Evolutionary conservation across 352 stramenopile species (phyloP), one percentile per base, ranked within the genome.

Genomic region (Globisporangium spinosum): DNA sequence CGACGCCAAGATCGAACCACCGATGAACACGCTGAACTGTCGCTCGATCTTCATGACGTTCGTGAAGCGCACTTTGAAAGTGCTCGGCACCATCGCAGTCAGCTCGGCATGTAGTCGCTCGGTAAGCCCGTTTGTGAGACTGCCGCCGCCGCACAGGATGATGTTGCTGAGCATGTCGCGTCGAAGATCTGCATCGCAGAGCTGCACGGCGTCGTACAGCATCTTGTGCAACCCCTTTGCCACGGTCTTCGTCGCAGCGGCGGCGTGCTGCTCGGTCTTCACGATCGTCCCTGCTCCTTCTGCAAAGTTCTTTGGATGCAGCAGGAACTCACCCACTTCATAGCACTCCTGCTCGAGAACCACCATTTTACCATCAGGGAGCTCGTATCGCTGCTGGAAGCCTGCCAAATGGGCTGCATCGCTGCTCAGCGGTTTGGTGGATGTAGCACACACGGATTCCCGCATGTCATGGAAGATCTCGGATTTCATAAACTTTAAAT

Each of bases 1-100:
- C 58, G 86, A 95, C 43, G 89, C 89, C 29, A 97, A 75, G 62
- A 97, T 94, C 58, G 85, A 94, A 22, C 87, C 89, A 32, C 89
- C 89, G 60, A 95, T 97, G 75, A 94, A 97, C 62, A 84, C 83
- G 57, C 86, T 96, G 55, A 95, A 95, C 77, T 94, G 83, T 20
- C 83, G 78, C 76, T 97, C 88, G 69, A 95, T 79, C 71, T 90
- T 89, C 63, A 83, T 89, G 20, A 89, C 82, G 54, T 77, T 87
- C 65, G 85, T 93, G 67, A 97, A 91, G n/a, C 89, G 85, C 61
- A 95, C 77, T 63, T 96, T 96, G 69, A 93, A 93, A 10, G 83
- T 91, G 57, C 87, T 92, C 10, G 87, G 84, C 13, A 97, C 85
- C 73, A 94, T 80, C 15, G 69, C 72, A 7, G 82, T 90, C 25